These are phyloP conservation scores for Cucumis cinereus DNA, from an alignment of 306 rosid genomes.

Conservation along the genomic window DNA sequence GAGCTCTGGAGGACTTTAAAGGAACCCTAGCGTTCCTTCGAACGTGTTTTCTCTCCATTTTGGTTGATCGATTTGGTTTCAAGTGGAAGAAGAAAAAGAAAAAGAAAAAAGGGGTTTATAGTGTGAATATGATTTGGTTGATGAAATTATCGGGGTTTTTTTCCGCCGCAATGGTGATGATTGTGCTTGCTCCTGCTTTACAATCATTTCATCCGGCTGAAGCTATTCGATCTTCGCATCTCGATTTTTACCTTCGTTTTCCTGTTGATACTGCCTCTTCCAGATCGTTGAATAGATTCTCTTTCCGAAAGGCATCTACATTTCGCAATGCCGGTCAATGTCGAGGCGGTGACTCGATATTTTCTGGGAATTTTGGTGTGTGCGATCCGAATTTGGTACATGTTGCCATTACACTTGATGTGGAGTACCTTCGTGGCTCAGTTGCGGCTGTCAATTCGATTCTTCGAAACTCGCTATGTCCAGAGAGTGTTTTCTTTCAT, in stretches of 20 bases:
- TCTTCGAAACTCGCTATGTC: conserved; percentile 66
- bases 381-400: conserved; percentile 55
- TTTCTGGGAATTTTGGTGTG: conserved; percentile 10
- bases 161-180: conserved; percentile 40
- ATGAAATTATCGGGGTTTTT: conserved; percentile 31
- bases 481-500: conserved; percentile 65
- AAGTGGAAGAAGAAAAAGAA: conserved; percentile 13
- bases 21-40: conserved; percentile 20
- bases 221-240: conserved; percentile 44
- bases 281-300: conserved; percentile 17
- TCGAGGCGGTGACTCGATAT: neutral
- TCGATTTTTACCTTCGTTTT: conserved; percentile 15
- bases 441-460: conserved; percentile 75
- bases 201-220: conserved; percentile 54
- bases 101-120: conserved; percentile 11
- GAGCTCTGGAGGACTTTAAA: conserved; percentile 20
- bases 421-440: conserved; percentile 63
- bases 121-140: conserved; percentile 28
- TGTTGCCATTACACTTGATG: conserved; percentile 71
- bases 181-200: conserved; percentile 43
- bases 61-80: conserved; percentile 15
- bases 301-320: conserved; percentile 30
- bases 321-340: conserved; percentile 49
- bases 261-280: conserved; percentile 10
- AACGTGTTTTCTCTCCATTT: neutral